A percentile compares a stretch with the other conserved stretches of the same genome.
Evolutionary conservation across 805 yeast species (phyloP).

Genomic region (Yamadazyma sp.): DNA sequence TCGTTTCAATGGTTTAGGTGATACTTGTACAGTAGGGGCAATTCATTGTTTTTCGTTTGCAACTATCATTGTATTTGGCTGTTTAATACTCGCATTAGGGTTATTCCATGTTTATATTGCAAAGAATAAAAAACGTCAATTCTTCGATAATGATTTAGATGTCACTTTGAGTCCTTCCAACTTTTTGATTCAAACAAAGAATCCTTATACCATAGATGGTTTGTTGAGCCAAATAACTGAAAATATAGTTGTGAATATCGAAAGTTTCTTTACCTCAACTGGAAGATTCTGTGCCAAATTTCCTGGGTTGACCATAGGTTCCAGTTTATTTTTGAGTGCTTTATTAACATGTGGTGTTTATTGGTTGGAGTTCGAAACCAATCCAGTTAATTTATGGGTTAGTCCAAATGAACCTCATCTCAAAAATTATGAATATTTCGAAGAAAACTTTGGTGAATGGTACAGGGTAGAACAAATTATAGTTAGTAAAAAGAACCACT

Average conservation of each 20-base stretch:
- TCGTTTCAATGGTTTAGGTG: slow-evolving; percentile 31
- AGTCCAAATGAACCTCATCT: slow-evolving; percentile 71
- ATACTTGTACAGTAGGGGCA: slow-evolving; percentile 53
- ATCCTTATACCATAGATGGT: neutral
- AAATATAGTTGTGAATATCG: slow-evolving; percentile 12
- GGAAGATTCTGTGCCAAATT: slow-evolving; percentile 60
- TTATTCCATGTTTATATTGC: slow-evolving; percentile 33
- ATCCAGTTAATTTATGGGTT: slow-evolving; percentile 90
- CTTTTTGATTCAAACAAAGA: slow-evolving; percentile 6
- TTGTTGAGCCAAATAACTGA: neutral
- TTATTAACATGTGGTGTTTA: slow-evolving; percentile 51
- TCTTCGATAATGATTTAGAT: slow-evolving; percentile 12
- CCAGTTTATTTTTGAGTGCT: slow-evolving; percentile 30
- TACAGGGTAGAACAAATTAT: slow-evolving; percentile 85
- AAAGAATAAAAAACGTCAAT: slow-evolving; percentile 10
- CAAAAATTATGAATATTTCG: slow-evolving; percentile 65
- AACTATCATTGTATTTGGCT: slow-evolving; percentile 50
- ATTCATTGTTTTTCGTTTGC: slow-evolving; percentile 74
- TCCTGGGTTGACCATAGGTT: slow-evolving; percentile 41
- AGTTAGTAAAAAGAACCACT: slow-evolving; percentile 55
- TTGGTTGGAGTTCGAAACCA: slow-evolving; percentile 59
- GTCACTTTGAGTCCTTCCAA: slow-evolving; percentile 15
- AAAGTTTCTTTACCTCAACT: slow-evolving; percentile 41
- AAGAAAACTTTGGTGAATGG: slow-evolving; percentile 85
- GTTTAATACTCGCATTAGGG: slow-evolving; percentile 39